Percentiles rank a stretch among this genome's conserved stretches.
These are phyloP conservation scores for Annulohypoxylon nitens DNA, from an alignment of 495 filamentous ascomycete species.

Conservation along the genomic window DNA sequence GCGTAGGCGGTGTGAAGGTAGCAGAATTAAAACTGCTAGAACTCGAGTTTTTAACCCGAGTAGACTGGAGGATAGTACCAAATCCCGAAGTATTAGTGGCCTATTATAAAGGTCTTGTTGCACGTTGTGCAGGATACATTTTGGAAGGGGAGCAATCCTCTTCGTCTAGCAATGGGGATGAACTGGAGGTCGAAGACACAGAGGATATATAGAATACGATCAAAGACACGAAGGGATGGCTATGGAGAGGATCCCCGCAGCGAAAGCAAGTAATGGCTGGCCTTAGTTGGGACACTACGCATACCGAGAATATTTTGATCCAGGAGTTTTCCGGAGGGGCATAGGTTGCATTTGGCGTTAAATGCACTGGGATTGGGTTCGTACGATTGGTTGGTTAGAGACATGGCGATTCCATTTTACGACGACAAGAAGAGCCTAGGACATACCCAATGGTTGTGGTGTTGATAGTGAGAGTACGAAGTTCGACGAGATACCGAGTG, in stretches of 20 bases:
- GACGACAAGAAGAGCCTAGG: conserved; percentile 35
- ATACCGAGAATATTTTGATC: conserved; percentile 27
- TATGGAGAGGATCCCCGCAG: background rate
- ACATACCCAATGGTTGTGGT: conserved; percentile 36
- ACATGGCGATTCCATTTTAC: conserved; percentile 18
- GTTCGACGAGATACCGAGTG: conserved; percentile 29
- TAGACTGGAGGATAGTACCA: conserved; percentile 97
- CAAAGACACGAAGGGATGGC: conserved; percentile 9
- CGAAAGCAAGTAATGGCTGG: conserved; percentile 8
- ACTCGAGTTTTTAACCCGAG: conserved; percentile 88
- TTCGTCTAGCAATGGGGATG: conserved; percentile 36
- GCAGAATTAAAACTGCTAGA: conserved; percentile 93
- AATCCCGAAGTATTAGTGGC: conserved; percentile 92
- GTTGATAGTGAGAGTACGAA: conserved; percentile 31
- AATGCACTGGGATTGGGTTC: conserved; percentile 30
- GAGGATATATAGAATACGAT: conserved; percentile 35
- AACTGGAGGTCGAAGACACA: conserved; percentile 30
- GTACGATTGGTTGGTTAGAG: conserved; percentile 34
- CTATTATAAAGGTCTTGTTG: conserved; percentile 90
- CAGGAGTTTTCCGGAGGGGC: conserved; percentile 31
- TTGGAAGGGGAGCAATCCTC: conserved; percentile 53
- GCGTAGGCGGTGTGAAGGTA: conserved; percentile 90
- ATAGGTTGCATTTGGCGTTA: conserved; percentile 42
- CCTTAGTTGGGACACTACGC: conserved; percentile 19
- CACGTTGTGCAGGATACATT: conserved; percentile 61